These are phyloP conservation scores for Cyphellophora attinorum DNA, from an alignment of 2,329 filamentous ascomycete species.

Conservation along the genomic window DNA sequence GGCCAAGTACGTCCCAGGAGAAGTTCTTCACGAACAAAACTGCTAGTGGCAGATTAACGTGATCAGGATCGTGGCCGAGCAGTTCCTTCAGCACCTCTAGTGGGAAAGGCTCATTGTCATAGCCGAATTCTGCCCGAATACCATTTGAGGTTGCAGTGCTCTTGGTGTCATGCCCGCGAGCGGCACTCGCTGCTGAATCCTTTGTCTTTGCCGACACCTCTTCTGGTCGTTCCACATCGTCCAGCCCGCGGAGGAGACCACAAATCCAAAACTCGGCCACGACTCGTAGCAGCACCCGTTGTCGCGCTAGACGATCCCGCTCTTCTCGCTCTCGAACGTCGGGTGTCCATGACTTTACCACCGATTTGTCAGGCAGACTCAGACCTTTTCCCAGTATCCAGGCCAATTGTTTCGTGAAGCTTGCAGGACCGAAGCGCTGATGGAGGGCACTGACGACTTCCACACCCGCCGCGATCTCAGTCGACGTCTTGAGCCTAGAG, in stretches of 20 bases:
- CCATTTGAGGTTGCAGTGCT: constrained; percentile 49
- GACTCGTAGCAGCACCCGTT: constrained; percentile 76
- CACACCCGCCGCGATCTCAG: constrained; percentile 83
- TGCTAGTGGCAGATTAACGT: constrained; percentile 79
- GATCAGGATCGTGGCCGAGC: constrained; percentile 85
- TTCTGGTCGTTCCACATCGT: constrained; percentile 56
- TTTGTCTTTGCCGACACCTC: constrained; percentile 48
- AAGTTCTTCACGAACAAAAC: constrained; percentile 96
- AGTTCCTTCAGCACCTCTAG: constrained; percentile 97
- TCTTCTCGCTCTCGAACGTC: constrained; percentile 91
- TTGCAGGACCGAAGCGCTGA: constrained; percentile 80
- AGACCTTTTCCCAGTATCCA: constrained; percentile 89
- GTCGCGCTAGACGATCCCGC: constrained; percentile 79
- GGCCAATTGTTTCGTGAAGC: constrained; percentile 84
- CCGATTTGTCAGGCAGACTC: constrained; percentile 78
- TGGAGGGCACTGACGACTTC: constrained; percentile 93
- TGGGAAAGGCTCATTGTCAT: constrained; percentile 80
- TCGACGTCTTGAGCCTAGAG: constrained; percentile 79
- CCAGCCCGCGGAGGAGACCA: constrained; percentile 72
- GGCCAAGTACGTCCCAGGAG: constrained; percentile 86
- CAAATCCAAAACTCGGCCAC: constrained; percentile 96
- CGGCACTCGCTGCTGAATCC: constrained; percentile 33
- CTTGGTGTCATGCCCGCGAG: constrained; percentile 51
- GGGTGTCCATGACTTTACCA: constrained; percentile 65
- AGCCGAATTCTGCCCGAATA: constrained; percentile 47